These are phyloP conservation scores for peach (Prunus persica) DNA, from an alignment of 306 rosid species.

Conservation along the genomic window DNA sequence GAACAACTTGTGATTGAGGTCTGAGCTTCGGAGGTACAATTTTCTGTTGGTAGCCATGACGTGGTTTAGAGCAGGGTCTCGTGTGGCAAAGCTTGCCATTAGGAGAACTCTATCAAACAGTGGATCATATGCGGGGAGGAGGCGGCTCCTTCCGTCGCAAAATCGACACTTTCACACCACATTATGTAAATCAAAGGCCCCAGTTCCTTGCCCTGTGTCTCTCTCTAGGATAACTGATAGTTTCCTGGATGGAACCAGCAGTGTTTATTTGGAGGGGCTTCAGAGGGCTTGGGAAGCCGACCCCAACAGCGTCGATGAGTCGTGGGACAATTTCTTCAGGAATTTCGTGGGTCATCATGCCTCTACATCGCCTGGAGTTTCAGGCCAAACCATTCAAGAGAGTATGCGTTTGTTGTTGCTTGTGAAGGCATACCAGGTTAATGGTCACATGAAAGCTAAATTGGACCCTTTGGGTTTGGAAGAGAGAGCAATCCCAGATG, in stretches of 20 bases:
- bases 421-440: constrained; percentile 93
- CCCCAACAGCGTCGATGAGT: constrained; percentile 91
- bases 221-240: constrained; percentile 86
- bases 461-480: constrained; percentile 82
- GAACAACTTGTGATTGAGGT: neutral
- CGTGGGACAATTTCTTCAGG: constrained; percentile 95
- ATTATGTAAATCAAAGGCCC: constrained; percentile 58
- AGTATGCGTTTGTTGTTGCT: constrained; percentile 89
- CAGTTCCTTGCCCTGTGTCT: constrained; percentile 76
- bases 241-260: constrained; percentile 90
- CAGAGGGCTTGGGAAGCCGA: constrained; percentile 99
- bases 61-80: constrained; percentile 82
- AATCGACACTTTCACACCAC: constrained; percentile 61
- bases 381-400: constrained; percentile 97
- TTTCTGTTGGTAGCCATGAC: constrained; percentile 44
- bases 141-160: constrained; percentile 48
- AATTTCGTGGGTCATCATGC: constrained; percentile 83
- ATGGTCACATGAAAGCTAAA: constrained; percentile 90
- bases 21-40: neutral
- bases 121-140: constrained; percentile 53
- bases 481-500: constrained; percentile 59
- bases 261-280: constrained; percentile 92
- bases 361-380: constrained; percentile 79
- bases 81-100: constrained; percentile 67
- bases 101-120: constrained; percentile 51